Percentiles rank a stretch among this genome's conserved stretches.
Conservation (phyloP, 441 rosid species). For the Croton setiger region DNA sequence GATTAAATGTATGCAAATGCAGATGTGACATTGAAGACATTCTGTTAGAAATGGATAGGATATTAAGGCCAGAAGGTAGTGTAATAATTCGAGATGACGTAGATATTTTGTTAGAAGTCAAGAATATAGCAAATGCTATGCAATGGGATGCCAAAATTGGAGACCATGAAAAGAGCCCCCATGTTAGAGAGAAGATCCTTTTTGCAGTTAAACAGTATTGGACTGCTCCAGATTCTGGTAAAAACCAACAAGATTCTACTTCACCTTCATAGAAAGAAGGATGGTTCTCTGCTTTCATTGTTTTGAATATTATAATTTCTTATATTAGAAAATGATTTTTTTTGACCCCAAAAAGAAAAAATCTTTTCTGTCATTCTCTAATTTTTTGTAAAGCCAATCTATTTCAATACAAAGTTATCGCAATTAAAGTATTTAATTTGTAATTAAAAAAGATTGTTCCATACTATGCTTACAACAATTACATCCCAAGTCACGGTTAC, state of each 20-base stretch:
- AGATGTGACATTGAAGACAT: conserved; percentile 58
- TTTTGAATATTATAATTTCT: conserved; percentile 7
- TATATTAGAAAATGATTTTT: background rate
- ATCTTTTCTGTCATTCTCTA: background rate
- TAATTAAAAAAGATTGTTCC: no score
- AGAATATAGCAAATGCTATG: conserved; percentile 39
- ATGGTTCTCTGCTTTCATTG: background rate
- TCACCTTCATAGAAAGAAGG: conserved; percentile 2
- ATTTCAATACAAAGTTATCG: background rate
- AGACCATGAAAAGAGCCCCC: conserved; percentile 61
- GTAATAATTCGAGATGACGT: conserved; percentile 58
- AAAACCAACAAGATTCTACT: conserved; percentile 14
- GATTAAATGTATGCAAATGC: background rate
- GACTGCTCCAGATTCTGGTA: conserved; percentile 40
- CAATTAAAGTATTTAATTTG: no score
- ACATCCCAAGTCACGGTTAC: background rate
- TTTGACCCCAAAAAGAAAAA: no score
- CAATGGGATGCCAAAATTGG: conserved; percentile 49
- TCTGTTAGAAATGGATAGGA: conserved; percentile 62
- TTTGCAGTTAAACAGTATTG: conserved; percentile 51
- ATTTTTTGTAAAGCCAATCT: background rate
- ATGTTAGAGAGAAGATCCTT: conserved; percentile 52
- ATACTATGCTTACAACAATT: background rate
- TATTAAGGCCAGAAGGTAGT: conserved; percentile 69
- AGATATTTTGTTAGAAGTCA: conserved; percentile 44